Evolutionary conservation across 805 yeast genomes (phyloP), one percentile per base, ranked within the genome.

Genomic region (Saccharomycopsis sp.): DNA sequence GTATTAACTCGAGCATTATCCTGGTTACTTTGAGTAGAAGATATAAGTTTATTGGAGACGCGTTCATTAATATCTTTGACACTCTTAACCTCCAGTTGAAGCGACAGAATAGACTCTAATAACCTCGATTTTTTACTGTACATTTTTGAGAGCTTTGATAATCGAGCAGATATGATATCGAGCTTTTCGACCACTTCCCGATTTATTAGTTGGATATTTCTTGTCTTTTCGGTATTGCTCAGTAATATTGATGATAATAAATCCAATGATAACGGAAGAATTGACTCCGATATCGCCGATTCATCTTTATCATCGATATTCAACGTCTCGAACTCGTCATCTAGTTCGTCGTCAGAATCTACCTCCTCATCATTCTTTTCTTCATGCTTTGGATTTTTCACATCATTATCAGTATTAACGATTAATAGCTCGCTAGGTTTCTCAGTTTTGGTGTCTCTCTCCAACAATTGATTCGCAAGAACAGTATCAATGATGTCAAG

Each of bases 401-500:
- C 52, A 35, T 63, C 61, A 56, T n/a, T 54, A 42, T 1, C 53
- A 51, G 3, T 58, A 25, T 35, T 14, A 17, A 24, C 57, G 5
- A 22, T 47, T 8, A 22, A 52, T 34, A 20, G 9, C 5, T 42
- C 34, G 1, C 20, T 52, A 29, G 47, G 15, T 23, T 3, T n/a
- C 12, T 56, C 47, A 3, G 19, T n/a, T 5, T 41, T 38, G 2
- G 9, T 3, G 1, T 19, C 20, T 22, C 35, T 17, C 12, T 47
- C 41, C 7, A 15, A 12, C 3, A 54, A 17, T 54, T 29, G 24
- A 19, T 55, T 54, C 3, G 59, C 63, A 20, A 85, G 62, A 14
- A 84, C 64, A 12, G 75, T 75, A 23, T 77, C 67, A 2, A 83
- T 72, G 17, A 83, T 72, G 3, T 72, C 75, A 17, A 89, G 70